These are phyloP conservation scores for Monarda citriodora DNA, from an alignment of 305 asterid species.

Conservation along the genomic window DNA sequence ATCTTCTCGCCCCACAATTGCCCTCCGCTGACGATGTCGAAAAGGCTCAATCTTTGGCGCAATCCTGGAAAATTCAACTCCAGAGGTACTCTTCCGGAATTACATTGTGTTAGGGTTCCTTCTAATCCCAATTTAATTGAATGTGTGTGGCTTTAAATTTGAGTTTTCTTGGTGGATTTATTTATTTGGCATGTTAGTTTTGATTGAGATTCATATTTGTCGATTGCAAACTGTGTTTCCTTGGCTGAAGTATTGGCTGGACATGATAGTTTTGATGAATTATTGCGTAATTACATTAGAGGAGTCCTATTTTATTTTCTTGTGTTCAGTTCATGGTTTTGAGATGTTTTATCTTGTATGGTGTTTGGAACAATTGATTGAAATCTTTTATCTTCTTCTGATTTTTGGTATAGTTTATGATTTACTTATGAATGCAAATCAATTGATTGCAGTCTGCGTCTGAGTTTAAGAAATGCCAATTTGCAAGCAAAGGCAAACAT, in stretches of 20 bases:
- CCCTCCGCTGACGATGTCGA: conserved; percentile 63
- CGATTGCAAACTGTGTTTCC: no score
- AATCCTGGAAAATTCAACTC: conserved; percentile 70
- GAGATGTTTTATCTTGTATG: not conserved
- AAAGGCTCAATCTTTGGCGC: conserved; percentile 71
- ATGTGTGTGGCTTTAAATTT: conserved; percentile 1
- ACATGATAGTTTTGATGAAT: not conserved
- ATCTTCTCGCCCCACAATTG: conserved; percentile 92
- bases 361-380: conserved; percentile 7
- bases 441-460: conserved; percentile 51
- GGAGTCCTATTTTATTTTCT: not conserved
- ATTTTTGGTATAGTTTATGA: not conserved
- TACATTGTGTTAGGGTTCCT: not conserved
- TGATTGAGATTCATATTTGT: not conserved
- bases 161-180: conserved; percentile 6
- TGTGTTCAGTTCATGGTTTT: not conserved
- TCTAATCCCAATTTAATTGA: not conserved
- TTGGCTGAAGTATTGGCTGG: no score
- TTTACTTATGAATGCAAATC: conserved; percentile 8
- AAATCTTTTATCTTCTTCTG: not conserved
- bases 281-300: conserved; percentile 1
- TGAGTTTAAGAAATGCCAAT: conserved; percentile 77
- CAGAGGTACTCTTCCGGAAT: conserved; percentile 49
- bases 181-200: conserved; percentile 2
- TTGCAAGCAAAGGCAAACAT: conserved; percentile 92